phyloP scores from a whole-genome alignment of 495 filamentous ascomycete species.

The Xylaria curta region DNA sequence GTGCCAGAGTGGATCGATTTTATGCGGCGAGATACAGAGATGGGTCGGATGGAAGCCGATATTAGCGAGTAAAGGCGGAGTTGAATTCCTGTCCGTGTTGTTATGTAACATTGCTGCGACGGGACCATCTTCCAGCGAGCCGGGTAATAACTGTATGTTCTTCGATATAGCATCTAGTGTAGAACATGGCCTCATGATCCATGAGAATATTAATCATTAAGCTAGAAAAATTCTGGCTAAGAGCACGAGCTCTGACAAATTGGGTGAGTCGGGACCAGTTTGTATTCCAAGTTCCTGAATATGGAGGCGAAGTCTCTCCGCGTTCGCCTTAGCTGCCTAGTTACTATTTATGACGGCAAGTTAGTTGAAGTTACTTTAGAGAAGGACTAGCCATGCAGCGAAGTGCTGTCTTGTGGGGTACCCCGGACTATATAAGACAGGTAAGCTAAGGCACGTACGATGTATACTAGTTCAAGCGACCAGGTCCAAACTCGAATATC shows the following conservation, averaged over 20 bases:
- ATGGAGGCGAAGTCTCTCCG: background rate
- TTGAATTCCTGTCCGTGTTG: background rate
- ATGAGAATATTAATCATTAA: background rate
- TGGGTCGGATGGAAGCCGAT: background rate
- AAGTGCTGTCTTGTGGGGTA: conserved; percentile 12
- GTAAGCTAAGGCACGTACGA: background rate
- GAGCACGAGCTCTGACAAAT: background rate
- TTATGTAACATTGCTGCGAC: background rate
- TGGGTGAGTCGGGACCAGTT: background rate
- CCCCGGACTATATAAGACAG: background rate
- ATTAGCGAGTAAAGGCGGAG: background rate
- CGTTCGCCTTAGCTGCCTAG: background rate
- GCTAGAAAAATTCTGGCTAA: background rate
- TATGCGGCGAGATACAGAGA: conserved; percentile 1
- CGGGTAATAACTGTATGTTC: too few relatives aligned
- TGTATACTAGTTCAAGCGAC: background rate
- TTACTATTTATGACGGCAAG: background rate
- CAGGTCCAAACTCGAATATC: background rate
- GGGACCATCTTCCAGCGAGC: too few relatives aligned
- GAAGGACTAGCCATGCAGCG: background rate
- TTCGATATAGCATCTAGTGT: background rate
- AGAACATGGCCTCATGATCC: background rate
- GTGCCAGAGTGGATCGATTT: background rate
- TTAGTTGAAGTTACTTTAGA: background rate
- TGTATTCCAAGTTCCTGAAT: background rate